Base-by-base conservation (phyloP, 495 filamentous ascomycete species). In the Melanomma pulvis-pyrius region DNA sequence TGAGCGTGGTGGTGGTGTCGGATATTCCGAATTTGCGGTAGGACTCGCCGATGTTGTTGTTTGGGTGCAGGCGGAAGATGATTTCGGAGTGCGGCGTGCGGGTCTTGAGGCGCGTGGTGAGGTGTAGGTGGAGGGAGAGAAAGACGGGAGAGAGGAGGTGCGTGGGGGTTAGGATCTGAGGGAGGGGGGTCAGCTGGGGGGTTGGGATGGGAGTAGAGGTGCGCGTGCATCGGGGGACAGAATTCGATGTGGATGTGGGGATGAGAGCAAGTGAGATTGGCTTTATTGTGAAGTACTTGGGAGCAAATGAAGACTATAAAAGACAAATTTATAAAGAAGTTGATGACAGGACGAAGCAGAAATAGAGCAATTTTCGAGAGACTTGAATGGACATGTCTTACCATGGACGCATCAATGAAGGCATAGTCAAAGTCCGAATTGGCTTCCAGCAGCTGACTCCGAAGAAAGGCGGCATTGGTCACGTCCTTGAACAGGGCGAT, bases 71-170 rank as follows among this genome's bases (percentile, higher is more conserved):
- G 13, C 86, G 87, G 70, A 90, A 90, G 1, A 99, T 93, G 62
- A 92, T 90, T 75, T 98, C 94, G 0, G 92, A 94, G 71, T 98
- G 94, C 12, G 97, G 87, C 73, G 97, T 98, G 36, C 87, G 84
- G 25, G 91, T 94, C 69, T 86, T 87, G 30, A 93, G 78, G 24
- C 86, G 84, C 0, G 79, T 79, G 52, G 84, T 79, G 17, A 86
- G 59, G 30, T 83, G 78, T 67, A 88, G 84, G 67, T 88, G 92
- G 52, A 92, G 79, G 6, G 93, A 92, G 70, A 88, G 83, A 74
- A 90, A 96, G 28, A 88, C 80, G 9, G 92, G 93, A 2, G 91
- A 87, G 32, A 93, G 81, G 34, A 87, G 76, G 70, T 97, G 93
- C 0, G 79, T 74, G 24, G 88, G 81, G 8, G 91, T 92, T 21